Evolutionary conservation across 1,284 basidiomycete genomes (phyloP).

Genomic region (Naganishia albida): DNA sequence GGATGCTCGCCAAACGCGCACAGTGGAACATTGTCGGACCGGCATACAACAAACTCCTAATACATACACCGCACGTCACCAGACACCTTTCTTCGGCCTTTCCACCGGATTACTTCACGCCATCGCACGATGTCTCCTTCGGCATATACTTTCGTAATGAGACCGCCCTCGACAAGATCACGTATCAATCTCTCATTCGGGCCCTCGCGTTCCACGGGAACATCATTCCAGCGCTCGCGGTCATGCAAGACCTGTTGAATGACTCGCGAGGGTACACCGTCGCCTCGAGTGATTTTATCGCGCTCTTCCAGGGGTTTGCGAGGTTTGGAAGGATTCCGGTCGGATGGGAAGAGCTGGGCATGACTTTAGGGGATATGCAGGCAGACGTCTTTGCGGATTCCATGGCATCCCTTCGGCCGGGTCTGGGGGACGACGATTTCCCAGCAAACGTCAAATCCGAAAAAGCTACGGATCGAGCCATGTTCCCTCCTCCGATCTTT

Average conservation of each 20-base stretch:
- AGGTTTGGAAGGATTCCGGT: slow-evolving; percentile 48
- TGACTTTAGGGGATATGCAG: slow-evolving; percentile 13
- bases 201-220: slow-evolving; percentile 69
- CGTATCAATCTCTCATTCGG: slow-evolving; percentile 61
- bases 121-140: slow-evolving; percentile 21
- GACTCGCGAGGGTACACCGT: slow-evolving; percentile 36
- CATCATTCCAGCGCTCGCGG: slow-evolving; percentile 61
- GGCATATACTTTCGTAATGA: slow-evolving; percentile 16
- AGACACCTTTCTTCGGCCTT: slow-evolving; percentile 32
- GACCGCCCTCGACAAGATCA: slow-evolving; percentile 25
- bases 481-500: slow-evolving; percentile 28
- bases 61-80: slow-evolving; percentile 48
- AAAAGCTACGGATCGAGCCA: neutral
- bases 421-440: neutral
- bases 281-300: slow-evolving; percentile 59
- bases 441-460: neutral
- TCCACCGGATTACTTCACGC: slow-evolving; percentile 26
- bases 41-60: slow-evolving; percentile 65
- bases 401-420: slow-evolving; percentile 6
- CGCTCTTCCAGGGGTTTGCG: slow-evolving; percentile 74
- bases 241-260: slow-evolving; percentile 72
- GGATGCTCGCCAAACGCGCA: slow-evolving; percentile 63
- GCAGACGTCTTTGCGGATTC: neutral
- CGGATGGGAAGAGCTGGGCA: slow-evolving; percentile 16
- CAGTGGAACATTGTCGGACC: slow-evolving; percentile 62